Conservation (phyloP, 177 flowering plant genomes). For the Vitis hybrid region DNA sequence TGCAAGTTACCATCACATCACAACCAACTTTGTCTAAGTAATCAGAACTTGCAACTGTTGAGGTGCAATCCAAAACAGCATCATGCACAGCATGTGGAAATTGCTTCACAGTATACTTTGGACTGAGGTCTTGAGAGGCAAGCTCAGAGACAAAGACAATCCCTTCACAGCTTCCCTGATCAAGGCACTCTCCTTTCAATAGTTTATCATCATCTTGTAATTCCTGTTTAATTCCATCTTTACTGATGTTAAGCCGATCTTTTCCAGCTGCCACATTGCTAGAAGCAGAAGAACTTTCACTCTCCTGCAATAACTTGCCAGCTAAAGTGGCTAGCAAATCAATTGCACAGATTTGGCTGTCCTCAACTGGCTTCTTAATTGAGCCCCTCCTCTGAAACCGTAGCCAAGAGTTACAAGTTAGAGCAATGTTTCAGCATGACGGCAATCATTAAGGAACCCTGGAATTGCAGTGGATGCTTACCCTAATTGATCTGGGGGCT, state of each 20-base stretch:
- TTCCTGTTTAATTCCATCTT: constrained; percentile 40
- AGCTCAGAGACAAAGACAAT: constrained; percentile 30
- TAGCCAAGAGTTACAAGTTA: constrained; percentile 9
- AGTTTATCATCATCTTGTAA: constrained; percentile 31
- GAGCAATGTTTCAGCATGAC: background rate
- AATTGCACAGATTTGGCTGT: constrained; percentile 65
- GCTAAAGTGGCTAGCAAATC: constrained; percentile 93
- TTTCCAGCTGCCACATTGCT: constrained; percentile 49
- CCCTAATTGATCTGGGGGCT: constrained; percentile 84
- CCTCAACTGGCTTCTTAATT: constrained; percentile 38
- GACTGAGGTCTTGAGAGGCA: constrained; percentile 20
- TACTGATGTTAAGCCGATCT: constrained; percentile 16
- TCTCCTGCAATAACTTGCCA: constrained; percentile 74
- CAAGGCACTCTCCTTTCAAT: constrained; percentile 43
- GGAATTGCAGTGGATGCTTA: constrained; percentile 23
- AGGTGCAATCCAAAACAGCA: constrained; percentile 24
- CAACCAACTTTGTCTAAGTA: constrained; percentile 26
- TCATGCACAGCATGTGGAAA: constrained; percentile 28
- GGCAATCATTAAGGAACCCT: background rate
- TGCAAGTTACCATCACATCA: constrained; percentile 25
- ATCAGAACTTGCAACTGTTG: constrained; percentile 31
- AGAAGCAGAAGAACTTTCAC: constrained; percentile 69
- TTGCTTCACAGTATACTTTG: constrained; percentile 24
- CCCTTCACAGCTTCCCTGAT: constrained; percentile 60
- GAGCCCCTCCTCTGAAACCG: constrained; percentile 52